Evolutionary conservation across 805 yeast genomes (phyloP).

Genomic region (Candida michaelii): DNA sequence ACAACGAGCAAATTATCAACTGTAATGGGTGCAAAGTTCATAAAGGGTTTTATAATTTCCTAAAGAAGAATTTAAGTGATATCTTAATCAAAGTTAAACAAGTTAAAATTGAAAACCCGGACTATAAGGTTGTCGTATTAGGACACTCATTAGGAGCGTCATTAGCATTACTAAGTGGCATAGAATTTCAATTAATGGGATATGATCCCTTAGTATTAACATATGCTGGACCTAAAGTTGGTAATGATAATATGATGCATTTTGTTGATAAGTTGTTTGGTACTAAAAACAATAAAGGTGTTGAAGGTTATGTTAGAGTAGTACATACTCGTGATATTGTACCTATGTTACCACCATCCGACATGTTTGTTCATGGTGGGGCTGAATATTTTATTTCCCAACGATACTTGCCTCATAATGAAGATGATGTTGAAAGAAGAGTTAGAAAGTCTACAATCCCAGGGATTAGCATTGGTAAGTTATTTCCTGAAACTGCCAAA

Average conservation of each 20-base stretch:
- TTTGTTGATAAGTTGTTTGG: slow-evolving; percentile 54
- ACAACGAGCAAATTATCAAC: slow-evolving; percentile 12
- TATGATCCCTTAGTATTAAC: slow-evolving; percentile 54
- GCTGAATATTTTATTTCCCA: slow-evolving; percentile 47
- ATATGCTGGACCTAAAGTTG: slow-evolving; percentile 66
- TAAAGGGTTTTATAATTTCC: slow-evolving; percentile 57
- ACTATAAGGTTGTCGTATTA: slow-evolving; percentile 51
- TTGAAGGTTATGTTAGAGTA: slow-evolving; percentile 52
- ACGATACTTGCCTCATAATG: slow-evolving; percentile 36
- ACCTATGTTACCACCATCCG: slow-evolving; percentile 58
- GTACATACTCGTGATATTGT: slow-evolving; percentile 59
- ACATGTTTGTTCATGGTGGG: slow-evolving; percentile 48
- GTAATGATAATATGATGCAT: slow-evolving; percentile 48
- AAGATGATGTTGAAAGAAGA: slow-evolving; percentile 16
- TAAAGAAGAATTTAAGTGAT: slow-evolving; percentile 39
- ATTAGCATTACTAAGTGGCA: slow-evolving; percentile 58
- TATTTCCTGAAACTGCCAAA: slow-evolving; percentile 24
- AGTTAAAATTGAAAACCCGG: slow-evolving; percentile 39
- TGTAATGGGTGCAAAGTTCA: slow-evolving; percentile 63
- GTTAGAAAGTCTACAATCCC: slow-evolving; percentile 4
- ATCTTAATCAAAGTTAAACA: slow-evolving; percentile 36
- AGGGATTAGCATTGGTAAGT: slow-evolving; percentile 4
- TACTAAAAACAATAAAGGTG: slow-evolving; percentile 30
- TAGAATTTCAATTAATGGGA: slow-evolving; percentile 58
- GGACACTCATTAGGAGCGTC: slow-evolving; percentile 86